Base-by-base conservation (phyloP, 1,139 yeast species). In the Candida albicans region DNA sequence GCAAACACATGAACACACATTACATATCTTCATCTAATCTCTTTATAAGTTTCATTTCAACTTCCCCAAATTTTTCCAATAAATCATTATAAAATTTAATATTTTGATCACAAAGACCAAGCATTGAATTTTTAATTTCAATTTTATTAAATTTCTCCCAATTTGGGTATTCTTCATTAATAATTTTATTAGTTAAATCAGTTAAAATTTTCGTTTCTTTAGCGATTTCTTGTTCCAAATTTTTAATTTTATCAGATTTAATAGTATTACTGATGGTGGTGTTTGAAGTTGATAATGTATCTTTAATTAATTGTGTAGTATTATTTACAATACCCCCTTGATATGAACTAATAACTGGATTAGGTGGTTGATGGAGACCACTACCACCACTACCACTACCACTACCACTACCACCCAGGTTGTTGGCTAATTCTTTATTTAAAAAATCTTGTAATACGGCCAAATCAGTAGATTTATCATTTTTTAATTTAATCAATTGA, bases 391-490 rank as follows among this genome's bases (percentile, higher is more conserved):
- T 76, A 45, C 81, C 68, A 33, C 54, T 40, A 12, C 47, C 49
- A 11, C 51, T 51, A 10, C 51, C 69, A 3, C 84, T 83, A n/a
- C 84, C 77, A 45, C 81, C 68, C 35, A 87, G 57, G 33, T 70
- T 70, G 33, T 70, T 70, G 33, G 81, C 80, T 50, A 84, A 80
- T 52, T 93, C 98, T 57, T 87, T 86, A 37, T 75, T 72, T 43
- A 90, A 70, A 59, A 91, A 91, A 45, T 87, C 96, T 37, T 81
- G 80, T 41, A 93, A 71, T 39, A 87, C 96, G 58, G 93, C 97
- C 55, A 86, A 81, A 62, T 93, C 99, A 33, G 91, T 79, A 54
- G 87, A 91, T 62, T 91, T 91, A 59, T 89, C 93, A 58, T 93
- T 99, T 52, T 93, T 89, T 44, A 87, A 74, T 58, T 87, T 91